Conservation (phyloP, 2,329 filamentous ascomycete genomes). For the Emmonsiellopsis sp. region DNA sequence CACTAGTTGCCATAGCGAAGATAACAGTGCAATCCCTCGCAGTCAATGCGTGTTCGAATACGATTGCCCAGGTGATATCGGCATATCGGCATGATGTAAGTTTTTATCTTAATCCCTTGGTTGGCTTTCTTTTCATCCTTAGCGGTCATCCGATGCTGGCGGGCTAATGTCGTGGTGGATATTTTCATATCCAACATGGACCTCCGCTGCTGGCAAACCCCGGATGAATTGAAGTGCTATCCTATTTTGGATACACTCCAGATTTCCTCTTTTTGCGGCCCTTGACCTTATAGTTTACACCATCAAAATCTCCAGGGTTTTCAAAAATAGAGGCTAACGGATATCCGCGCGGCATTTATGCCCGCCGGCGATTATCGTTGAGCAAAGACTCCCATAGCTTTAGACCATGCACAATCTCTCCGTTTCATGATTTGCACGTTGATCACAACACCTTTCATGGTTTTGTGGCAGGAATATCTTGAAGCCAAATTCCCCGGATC, state of each 20-base stretch:
- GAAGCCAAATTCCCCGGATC: conserved; percentile 45
- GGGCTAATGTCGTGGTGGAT: background rate
- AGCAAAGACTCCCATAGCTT: conserved; percentile 31
- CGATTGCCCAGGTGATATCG: conserved; percentile 47
- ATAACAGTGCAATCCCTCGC: conserved; percentile 46
- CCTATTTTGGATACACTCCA: too few species aligned
- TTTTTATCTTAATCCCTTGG: background rate
- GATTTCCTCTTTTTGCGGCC: too few species aligned
- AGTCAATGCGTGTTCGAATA: conserved; percentile 46
- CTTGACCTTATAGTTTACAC: too few species aligned
- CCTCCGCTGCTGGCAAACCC: too few species aligned
- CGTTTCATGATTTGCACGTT: conserved; percentile 48
- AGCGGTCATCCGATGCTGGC: background rate
- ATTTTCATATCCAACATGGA: background rate
- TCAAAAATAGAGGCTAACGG: background rate
- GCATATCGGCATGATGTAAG: conserved; percentile 40
- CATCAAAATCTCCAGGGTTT: background rate
- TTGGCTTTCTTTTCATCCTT: conserved; percentile 7
- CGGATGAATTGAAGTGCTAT: too few species aligned
- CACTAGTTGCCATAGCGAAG: conserved; percentile 39
- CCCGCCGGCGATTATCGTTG: background rate
- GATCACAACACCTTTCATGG: conserved; percentile 49
- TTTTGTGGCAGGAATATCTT: conserved; percentile 49
- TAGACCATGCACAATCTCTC: conserved; percentile 42
- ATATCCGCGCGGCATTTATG: background rate